Evolutionary conservation across 2,329 filamentous ascomycete genomes (phyloP), one percentile per base, ranked within the genome.

Genomic region (Aspergillus felis): DNA sequence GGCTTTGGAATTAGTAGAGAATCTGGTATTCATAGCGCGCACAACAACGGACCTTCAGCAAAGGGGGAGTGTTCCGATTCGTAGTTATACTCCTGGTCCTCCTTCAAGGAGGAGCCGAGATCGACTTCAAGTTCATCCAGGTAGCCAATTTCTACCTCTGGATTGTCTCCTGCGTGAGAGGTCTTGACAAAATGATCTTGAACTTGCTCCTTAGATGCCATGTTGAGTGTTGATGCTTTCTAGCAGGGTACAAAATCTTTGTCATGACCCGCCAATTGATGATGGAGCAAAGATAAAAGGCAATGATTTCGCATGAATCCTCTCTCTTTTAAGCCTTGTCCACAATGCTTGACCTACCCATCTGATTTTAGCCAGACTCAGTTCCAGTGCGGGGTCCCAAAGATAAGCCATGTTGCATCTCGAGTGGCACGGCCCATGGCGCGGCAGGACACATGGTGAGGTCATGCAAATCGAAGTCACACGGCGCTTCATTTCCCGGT

Each of bases 1-100:
- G 8, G 10, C 32, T 22, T 53, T 42, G 51, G 50, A 35, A 20
- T 28, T 6, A 6, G 17, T 25, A 28, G 12, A 28, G 9, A 10
- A 12, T 47, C 42, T 57, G 48, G 53, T 24, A 28, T 38, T 41
- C 5, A 42, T 48, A 20, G 3, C 24, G 42, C 42, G 10, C 12
- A 20, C 8, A 3, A 46, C n/a, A 24, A 54, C 60, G 6, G 12
- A 61, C 62, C 65, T 57, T 68, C 65, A 3, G 64, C 56, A 44
- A 68, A 68, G n/a, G 66, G 64, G 22, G 65, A 68, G 5, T 62
- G 65, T 51, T 68, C 56, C 5, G 65, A 66, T 9, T 66, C 66
- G 60, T 68, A 66, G 52, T 58, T 61, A 47, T 60, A 67, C 28
- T 66, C 59, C 22, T 48, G 55, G 32, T 59, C 54, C 9, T 61